Evolutionary conservation across 257 asterid species (phyloP).

Genomic region (Solanum corneliomulleri): DNA sequence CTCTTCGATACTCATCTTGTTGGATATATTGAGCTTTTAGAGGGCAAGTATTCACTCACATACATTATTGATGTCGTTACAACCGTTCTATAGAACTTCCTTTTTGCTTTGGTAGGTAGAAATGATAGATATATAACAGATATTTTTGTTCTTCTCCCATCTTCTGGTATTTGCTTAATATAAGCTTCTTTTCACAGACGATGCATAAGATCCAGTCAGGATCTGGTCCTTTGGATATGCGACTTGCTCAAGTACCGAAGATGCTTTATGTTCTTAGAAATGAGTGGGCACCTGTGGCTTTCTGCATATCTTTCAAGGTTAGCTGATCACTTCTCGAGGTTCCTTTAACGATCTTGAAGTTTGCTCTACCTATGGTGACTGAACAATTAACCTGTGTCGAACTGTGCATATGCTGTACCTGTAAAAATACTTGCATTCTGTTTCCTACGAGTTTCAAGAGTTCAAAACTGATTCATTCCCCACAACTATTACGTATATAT

Average conservation of each 20-base stretch:
- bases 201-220: slow-evolving; percentile 83
- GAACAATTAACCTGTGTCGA: background rate
- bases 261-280: slow-evolving; percentile 79
- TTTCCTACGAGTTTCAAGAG: background rate
- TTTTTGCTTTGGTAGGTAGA: background rate
- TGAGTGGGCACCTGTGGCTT: slow-evolving; percentile 89
- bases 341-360: background rate
- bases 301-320: slow-evolving; percentile 94
- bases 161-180: background rate
- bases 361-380: background rate
- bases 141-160: background rate
- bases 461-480: background rate
- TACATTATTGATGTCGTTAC: background rate
- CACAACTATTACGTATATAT: background rate
- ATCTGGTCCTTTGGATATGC: slow-evolving; percentile 88
- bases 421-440: background rate
- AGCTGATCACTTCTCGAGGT: background rate
- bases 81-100: background rate
- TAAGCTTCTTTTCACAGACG: slow-evolving; percentile 23
- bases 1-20: background rate
- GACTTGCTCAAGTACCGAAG: slow-evolving; percentile 86
- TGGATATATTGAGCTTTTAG: background rate
- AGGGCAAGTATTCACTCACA: background rate
- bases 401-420: background rate
- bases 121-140: background rate